Base-by-base conservation (phyloP, 306 rosid genomes). In the Erythrophleum fordii region DNA sequence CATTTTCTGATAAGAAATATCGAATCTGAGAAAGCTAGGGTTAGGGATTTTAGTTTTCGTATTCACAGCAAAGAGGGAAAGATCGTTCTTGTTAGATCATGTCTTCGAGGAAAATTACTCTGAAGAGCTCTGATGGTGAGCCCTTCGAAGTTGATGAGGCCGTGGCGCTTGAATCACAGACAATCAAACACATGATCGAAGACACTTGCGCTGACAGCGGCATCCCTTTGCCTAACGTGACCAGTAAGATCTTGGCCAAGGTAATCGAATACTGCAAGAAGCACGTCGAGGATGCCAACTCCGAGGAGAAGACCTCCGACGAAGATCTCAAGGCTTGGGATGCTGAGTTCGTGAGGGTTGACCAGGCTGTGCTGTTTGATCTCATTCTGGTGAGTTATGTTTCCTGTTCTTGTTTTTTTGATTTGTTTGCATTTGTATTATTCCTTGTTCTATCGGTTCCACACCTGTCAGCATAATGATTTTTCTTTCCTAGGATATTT, bases 241-340 rank as follows among this genome's bases (percentile, higher is more conserved):
- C 90, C 5, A 86, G 97, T 82, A 89, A 87, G 85, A 90, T 92
- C 88, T 60, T 94, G 17, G 92, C 96, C 22, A 92, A 89, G 88
- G 97, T 94, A 1, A 88, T 94, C 86, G 93, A 94, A 72, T 94
- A 92, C 85, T 88, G 96, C 52, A 91, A 84, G 79, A 89, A 86
- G 68, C 98, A 94, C 77, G 91, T 90, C 4, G 94, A 85, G 5
- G 84, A 89, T 0, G 20, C 82, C 13, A 28, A 4, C 48, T 20
- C 89, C 28, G 93, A 88, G 0, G 94, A 90, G n/a, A 86, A 79
- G 12, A 51, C 84, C 25, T 49, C 90, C 49, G 94, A 90, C 0
- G 93, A 88, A 0, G 97, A 91, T 1, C 90, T 91, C 73, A 90
- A 86, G 79, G 14, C 76, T 0, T 90, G 97, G 98, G 97, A 93